These are phyloP conservation scores for Saccharomycopsis sp. DNA, from an alignment of 805 yeast genomes.

Conservation along the genomic window DNA sequence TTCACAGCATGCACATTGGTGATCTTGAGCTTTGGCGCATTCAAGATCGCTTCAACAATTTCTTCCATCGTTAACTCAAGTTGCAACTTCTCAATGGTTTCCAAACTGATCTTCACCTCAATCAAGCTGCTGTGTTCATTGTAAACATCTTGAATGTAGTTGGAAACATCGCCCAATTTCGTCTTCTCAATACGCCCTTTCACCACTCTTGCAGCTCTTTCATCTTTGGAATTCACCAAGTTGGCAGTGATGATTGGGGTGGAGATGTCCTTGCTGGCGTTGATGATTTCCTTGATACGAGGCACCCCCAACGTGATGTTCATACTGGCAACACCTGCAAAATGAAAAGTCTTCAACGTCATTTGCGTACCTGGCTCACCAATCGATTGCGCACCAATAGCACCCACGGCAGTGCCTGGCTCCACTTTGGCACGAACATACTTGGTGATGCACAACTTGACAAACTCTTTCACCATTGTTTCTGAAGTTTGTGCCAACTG, in stretches of 20 bases:
- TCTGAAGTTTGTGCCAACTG: conserved; percentile 63
- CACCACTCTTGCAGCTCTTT: conserved; percentile 96
- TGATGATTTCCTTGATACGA: conserved; percentile 96
- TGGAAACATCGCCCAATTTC: conserved; percentile 73
- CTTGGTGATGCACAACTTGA: conserved; percentile 69
- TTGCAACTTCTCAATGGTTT: conserved; percentile 82
- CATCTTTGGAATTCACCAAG: conserved; percentile 86
- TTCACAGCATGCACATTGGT: conserved; percentile 64
- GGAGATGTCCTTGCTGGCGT: conserved; percentile 89
- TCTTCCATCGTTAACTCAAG: conserved; percentile 81
- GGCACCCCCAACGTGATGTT: conserved; percentile 98
- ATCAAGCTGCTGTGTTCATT: conserved; percentile 68
- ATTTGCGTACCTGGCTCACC: conserved; percentile 99
- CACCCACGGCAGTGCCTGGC: conserved; percentile 99
- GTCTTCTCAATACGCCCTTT: conserved; percentile 97
- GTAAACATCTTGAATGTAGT: conserved; percentile 89
- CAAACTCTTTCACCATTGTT: conserved; percentile 50
- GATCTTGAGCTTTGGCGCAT: conserved; percentile 86
- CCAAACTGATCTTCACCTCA: conserved; percentile 71
- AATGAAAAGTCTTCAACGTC: conserved; percentile 95
- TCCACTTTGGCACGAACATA: conserved; percentile 88
- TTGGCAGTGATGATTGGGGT: conserved; percentile 96
- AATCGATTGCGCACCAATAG: conserved; percentile 97
- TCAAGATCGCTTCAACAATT: conserved; percentile 70
- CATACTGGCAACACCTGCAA: conserved; percentile 99